Conservation (phyloP, 176 grass and related monocot species). For the Paspalum vaginatum region DNA sequence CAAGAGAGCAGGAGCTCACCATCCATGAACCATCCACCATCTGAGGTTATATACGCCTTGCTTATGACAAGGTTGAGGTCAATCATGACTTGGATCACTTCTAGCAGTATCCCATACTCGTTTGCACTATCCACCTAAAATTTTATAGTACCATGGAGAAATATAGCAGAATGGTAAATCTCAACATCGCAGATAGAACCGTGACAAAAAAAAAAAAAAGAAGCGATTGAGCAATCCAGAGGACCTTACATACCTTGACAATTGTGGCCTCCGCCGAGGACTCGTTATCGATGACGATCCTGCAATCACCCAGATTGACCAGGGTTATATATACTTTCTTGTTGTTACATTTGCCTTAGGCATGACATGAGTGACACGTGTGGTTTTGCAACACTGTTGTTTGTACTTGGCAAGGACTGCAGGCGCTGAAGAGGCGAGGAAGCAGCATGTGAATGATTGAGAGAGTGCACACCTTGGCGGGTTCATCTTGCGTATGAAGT, state of each 20-base stretch:
- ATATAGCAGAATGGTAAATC: background rate
- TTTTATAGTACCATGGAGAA: background rate
- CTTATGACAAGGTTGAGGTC: slow-evolving; percentile 77
- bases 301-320: slow-evolving; percentile 27
- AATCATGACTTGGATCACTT: slow-evolving; percentile 80
- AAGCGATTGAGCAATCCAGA: background rate
- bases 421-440: background rate
- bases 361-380: too few species aligned
- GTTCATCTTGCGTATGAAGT: slow-evolving; percentile 90
- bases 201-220: too few species aligned
- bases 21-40: slow-evolving; percentile 91
- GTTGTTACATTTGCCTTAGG: too few species aligned
- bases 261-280: slow-evolving; percentile 57
- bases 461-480: slow-evolving; percentile 63
- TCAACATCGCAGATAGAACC: background rate
- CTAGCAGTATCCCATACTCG: slow-evolving; percentile 74
- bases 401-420: too few species aligned
- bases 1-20: slow-evolving; percentile 60
- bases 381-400: too few species aligned
- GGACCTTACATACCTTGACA: slow-evolving; percentile 54
- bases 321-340: too few species aligned
- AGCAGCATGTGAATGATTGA: slow-evolving; percentile 19
- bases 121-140: slow-evolving; percentile 73
- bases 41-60: slow-evolving; percentile 81
- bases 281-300: slow-evolving; percentile 75